phyloP scores from a whole-genome alignment of 352 stramenopile genomes.

The Elongisporangium undulatum region DNA sequence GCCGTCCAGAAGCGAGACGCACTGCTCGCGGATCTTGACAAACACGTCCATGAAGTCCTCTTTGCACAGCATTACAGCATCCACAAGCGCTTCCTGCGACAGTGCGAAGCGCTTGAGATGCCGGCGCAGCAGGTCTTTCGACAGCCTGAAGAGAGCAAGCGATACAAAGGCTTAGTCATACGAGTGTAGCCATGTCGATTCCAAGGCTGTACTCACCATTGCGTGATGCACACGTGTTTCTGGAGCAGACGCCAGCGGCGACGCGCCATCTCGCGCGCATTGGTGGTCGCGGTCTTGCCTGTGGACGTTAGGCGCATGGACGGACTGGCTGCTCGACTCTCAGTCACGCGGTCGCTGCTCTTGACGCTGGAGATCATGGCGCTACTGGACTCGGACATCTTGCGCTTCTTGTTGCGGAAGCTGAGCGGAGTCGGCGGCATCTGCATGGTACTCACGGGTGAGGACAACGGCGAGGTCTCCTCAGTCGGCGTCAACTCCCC shows the following conservation, averaged over 20 bases:
- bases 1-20: constrained; percentile 53
- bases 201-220: constrained; percentile 27
- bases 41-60: constrained; percentile 50
- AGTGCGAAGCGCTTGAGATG: constrained; percentile 45
- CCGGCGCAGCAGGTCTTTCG: constrained; percentile 36
- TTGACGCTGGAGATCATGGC: background rate
- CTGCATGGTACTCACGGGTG: background rate
- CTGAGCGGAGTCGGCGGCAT: background rate
- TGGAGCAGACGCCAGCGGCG: constrained; percentile 52
- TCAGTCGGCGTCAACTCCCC: background rate
- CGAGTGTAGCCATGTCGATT: background rate
- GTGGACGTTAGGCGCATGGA: background rate
- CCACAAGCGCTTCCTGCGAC: constrained; percentile 45
- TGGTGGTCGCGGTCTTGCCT: background rate
- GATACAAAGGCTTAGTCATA: background rate
- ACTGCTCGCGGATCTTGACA: constrained; percentile 56
- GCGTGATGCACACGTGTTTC: constrained; percentile 59
- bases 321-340: background rate
- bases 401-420: background rate
- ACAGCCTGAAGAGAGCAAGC: constrained; percentile 18
- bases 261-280: constrained; percentile 25
- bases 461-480: background rate
- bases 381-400: background rate
- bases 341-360: background rate
- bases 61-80: constrained; percentile 35